Evolutionary conservation across 176 grass and related monocot species (phyloP).

Genomic region (Aegilops umbellulata): DNA sequence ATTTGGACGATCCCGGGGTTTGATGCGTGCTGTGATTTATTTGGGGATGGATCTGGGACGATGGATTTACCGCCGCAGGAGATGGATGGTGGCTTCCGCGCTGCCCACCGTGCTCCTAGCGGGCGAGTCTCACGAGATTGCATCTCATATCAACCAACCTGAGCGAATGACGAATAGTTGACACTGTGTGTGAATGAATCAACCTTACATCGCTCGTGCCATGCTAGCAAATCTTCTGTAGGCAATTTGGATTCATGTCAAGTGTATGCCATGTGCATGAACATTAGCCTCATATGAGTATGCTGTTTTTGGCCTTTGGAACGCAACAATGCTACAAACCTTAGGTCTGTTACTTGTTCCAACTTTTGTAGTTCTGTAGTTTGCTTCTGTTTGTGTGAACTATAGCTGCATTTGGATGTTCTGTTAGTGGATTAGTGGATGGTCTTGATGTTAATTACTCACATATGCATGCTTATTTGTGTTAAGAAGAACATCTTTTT

Average conservation of each 20-base stretch:
- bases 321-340: no score
- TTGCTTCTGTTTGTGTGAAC: not conserved
- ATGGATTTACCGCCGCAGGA: not conserved
- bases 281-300: no score
- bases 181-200: no score
- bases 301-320: no score
- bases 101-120: not conserved
- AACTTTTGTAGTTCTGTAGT: not conserved
- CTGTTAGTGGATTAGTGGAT: not conserved
- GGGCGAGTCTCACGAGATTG: not conserved
- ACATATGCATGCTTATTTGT: not conserved
- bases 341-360: no score
- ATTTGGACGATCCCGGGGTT: not conserved
- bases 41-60: not conserved
- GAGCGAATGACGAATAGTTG: no score
- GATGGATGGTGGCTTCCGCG: not conserved
- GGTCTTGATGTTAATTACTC: not conserved
- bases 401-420: not conserved
- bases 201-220: no score
- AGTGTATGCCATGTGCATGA: no score
- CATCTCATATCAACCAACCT: not conserved
- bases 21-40: not conserved
- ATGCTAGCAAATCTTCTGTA: no score
- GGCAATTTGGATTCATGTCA: no score
- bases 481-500: not conserved